Evolutionary conservation across 176 grass and related monocot genomes (phyloP), one percentile per base, ranked within the genome.

Genomic region (Raddia guianensis): DNA sequence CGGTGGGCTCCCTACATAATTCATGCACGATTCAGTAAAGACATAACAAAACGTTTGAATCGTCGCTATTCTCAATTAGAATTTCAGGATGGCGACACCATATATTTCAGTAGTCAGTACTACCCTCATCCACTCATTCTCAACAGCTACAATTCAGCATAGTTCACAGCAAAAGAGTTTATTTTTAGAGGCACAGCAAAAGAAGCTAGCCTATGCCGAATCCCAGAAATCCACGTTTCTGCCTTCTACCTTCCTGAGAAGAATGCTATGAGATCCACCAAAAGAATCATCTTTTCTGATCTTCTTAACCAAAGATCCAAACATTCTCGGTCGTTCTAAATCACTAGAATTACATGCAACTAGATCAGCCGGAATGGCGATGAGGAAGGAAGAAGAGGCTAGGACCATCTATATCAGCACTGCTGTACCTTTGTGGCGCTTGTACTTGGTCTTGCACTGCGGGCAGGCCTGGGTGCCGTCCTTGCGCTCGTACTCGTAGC

Each of bases 381-480:
- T 40, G 37, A 40, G 37, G 72, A 48, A 9, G 21, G 21, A 34
- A 53, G 15, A 34, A 75, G 53, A 16, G 27, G 63, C 6, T 13
- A 0, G 3, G 49, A 2, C 27, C 12, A 13, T 62, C 59, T 27
- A 27, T 34, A 13, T 63, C 59, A 34, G 60, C 7, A 7, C 11
- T 61, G 9, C 1, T 34, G 27, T 87, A 99, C 97, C 97, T 71
- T 96, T 99, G 88, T 95, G 97, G 56, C 93, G 91, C 89, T 99
- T 99, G 97, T 95, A 96, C 81, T 94, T 93, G 85, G 97, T 99
- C 89, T 99, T 99, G 97, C 97, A 99, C 78, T 99, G 97, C 4
- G 93, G 97, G 84, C 97, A 99, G 34, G 88, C 87, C 60, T 99
- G 93, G 37, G 83, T 99, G 32, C 97, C 97, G 48, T 96, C 97